Evolutionary conservation across 2,329 filamentous ascomycete species (phyloP).

Genomic region (Fusarium concolor): DNA sequence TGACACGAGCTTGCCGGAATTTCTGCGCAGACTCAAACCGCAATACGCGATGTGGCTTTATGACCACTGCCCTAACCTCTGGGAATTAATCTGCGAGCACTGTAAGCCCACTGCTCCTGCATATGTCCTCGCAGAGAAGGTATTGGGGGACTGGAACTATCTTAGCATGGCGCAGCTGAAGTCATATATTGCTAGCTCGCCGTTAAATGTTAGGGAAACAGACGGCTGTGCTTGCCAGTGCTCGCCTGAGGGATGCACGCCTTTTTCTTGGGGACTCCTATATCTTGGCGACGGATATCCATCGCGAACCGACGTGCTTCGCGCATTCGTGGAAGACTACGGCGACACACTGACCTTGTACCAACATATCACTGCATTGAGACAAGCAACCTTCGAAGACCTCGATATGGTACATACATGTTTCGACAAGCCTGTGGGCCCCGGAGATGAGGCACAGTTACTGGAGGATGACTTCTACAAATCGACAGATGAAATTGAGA

Average conservation of each 20-base stretch:
- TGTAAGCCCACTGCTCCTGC: no score
- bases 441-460: no score
- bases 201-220: fast-evolving
- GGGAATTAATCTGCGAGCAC: background rate
- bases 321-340: fast-evolving
- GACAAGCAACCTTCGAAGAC: background rate
- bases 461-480: background rate
- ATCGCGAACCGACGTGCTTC: no score
- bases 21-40: background rate
- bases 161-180: no score
- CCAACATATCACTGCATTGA: background rate
- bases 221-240: background rate
- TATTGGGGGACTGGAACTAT: fast-evolving
- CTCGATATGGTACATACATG: background rate
- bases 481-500: background rate
- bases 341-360: fast-evolving
- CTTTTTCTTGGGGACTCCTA: background rate
- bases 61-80: background rate
- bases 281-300: background rate
- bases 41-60: background rate
- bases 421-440: background rate
- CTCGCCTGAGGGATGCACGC: background rate
- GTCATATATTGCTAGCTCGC: fast-evolving
- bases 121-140: background rate
- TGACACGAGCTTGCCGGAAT: no score